Evolutionary conservation across 1,139 yeast genomes (phyloP).

Genomic region (Lizanozyma gosingica): DNA sequence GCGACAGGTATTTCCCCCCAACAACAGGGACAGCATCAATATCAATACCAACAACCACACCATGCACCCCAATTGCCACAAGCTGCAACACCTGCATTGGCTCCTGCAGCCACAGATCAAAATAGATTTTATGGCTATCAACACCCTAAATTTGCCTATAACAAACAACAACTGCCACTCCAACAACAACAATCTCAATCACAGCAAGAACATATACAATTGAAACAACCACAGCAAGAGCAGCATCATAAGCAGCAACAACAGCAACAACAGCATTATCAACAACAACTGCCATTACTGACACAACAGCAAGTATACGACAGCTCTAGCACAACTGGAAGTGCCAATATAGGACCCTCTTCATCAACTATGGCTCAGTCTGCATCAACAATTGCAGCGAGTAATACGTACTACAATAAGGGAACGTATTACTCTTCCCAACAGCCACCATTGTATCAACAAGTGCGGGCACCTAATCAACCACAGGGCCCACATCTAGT

Average conservation of each 20-base stretch:
- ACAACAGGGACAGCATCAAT: neutral
- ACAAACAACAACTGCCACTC: neutral
- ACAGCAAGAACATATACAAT: no score
- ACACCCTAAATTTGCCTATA: neutral
- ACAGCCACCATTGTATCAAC: neutral
- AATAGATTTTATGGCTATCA: neutral
- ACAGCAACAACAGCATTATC: neutral
- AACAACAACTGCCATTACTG: neutral
- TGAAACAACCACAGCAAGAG: neutral
- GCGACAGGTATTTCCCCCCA: neutral
- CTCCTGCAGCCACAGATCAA: neutral
- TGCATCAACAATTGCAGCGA: constrained; percentile 1
- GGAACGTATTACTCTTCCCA: neutral
- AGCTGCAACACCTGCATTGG: neutral
- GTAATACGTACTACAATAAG: neutral
- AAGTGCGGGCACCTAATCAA: neutral
- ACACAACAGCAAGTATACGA: neutral
- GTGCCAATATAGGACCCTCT: neutral
- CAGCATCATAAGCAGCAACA: neutral
- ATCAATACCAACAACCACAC: neutral
- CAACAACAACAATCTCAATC: neutral
- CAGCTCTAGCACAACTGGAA: neutral
- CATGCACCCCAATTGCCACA: neutral
- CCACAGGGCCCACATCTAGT: neutral
- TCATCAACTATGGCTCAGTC: neutral